Percentiles rank a stretch among this genome's conserved stretches.
Conservation (phyloP, 2,329 filamentous ascomycete genomes). For the Colletotrichum paranaense region DNA sequence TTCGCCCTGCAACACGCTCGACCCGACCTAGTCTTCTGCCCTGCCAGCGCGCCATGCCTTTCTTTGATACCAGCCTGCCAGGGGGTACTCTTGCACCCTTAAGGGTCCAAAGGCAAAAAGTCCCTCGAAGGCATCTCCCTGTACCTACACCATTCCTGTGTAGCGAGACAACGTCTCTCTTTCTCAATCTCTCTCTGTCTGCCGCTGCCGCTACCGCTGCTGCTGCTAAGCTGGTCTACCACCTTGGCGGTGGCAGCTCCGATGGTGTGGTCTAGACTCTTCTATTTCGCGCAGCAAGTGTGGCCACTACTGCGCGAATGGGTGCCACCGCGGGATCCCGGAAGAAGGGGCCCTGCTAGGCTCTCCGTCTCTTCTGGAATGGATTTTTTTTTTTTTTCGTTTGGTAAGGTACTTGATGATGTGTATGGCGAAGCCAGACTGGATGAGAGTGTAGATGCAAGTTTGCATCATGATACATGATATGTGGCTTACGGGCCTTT, state of each 20-base stretch:
- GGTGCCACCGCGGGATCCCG: slow-evolving; percentile 7
- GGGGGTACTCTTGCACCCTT: slow-evolving; percentile 7
- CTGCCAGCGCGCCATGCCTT: background rate
- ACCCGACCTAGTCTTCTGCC: background rate
- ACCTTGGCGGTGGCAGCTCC: background rate
- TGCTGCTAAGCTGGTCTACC: background rate
- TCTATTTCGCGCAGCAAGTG: background rate
- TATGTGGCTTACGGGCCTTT: background rate
- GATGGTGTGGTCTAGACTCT: slow-evolving; percentile 15
- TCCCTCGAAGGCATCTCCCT: background rate
- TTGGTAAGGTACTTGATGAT: background rate
- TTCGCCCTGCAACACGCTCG: background rate
- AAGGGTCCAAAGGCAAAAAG: background rate
- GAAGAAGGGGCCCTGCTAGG: background rate
- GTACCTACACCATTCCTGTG: too few species aligned
- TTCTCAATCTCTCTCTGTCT: too few species aligned
- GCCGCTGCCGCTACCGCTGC: too few species aligned
- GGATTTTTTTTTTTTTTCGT: background rate
- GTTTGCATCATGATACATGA: background rate
- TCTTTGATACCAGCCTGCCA: background rate
- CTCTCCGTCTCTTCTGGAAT: too few species aligned
- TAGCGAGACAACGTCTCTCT: background rate
- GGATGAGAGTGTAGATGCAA: background rate
- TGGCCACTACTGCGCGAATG: background rate
- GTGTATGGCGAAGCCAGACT: background rate